phyloP scores from a whole-genome alignment of 768 basidiomycete species.

The Cyathus striatus region DNA sequence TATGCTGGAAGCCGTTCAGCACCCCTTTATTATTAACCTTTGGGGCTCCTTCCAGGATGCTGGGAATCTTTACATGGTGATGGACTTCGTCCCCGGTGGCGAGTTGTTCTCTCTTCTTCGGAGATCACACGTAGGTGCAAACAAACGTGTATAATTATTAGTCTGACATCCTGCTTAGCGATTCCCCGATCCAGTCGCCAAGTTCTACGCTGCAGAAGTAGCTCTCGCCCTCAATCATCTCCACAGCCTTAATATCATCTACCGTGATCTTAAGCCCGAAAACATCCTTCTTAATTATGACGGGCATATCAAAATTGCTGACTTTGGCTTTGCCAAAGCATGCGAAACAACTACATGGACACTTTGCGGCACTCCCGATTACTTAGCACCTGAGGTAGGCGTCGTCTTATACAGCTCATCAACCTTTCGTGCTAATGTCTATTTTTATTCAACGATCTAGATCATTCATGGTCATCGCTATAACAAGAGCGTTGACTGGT shows the following conservation, averaged over 20 bases:
- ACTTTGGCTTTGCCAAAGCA: constrained; percentile 93
- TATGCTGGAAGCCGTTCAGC: constrained; percentile 81
- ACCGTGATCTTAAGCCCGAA: constrained; percentile 98
- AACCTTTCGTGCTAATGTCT: background rate
- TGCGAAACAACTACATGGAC: constrained; percentile 91
- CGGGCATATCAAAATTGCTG: constrained; percentile 95
- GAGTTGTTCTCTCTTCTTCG: constrained; percentile 93
- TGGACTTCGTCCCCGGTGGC: constrained; percentile 95
- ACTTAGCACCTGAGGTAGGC: constrained; percentile 88
- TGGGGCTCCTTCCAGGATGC: constrained; percentile 95
- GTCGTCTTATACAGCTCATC: background rate
- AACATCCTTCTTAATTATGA: constrained; percentile 92
- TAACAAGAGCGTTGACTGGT: constrained; percentile 98
- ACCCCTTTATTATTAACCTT: constrained; percentile 93
- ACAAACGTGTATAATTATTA: constrained; percentile 6
- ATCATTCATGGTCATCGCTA: constrained; percentile 81
- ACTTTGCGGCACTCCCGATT: constrained; percentile 92
- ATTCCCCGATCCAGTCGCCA: constrained; percentile 95
- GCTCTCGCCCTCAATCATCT: constrained; percentile 90
- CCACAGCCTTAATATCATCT: constrained; percentile 85
- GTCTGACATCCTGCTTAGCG: constrained; percentile 39
- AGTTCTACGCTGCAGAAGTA: constrained; percentile 96
- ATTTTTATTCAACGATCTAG: constrained; percentile 27
- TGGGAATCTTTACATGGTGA: constrained; percentile 94
- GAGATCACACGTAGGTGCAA: constrained; percentile 67